phyloP scores from a whole-genome alignment of 345 rosid species.

The Gossypium raimondii region DNA sequence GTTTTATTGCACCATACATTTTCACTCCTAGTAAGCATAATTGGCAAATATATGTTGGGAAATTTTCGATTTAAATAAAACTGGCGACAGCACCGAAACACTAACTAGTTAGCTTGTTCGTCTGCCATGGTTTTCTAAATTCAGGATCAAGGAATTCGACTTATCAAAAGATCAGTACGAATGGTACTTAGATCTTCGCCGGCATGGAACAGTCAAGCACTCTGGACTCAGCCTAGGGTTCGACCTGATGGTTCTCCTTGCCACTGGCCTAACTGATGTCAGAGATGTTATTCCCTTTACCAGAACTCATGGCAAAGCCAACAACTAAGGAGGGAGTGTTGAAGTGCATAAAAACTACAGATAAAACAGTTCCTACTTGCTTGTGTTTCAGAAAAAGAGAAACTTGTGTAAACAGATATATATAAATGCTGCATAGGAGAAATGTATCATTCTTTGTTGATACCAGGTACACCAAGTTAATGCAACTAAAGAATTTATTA shows the following conservation, averaged over 20 bases:
- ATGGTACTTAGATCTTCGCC: slow-evolving; percentile 76
- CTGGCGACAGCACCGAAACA: not conserved
- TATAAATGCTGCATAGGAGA: not conserved
- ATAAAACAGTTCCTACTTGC: not conserved
- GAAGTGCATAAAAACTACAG: not conserved
- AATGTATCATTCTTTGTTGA: slow-evolving; percentile 17
- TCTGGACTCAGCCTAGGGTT: slow-evolving; percentile 70
- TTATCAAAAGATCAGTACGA: slow-evolving; percentile 54
- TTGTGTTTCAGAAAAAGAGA: not conserved
- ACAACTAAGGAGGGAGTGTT: slow-evolving; percentile 24
- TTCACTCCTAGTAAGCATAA: not conserved
- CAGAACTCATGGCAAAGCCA: slow-evolving; percentile 47
- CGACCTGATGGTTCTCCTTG: slow-evolving; percentile 68
- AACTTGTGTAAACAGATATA: slow-evolving; percentile 7
- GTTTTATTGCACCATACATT: not conserved
- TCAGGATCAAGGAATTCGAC: slow-evolving; percentile 58
- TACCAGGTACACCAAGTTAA: slow-evolving; percentile 4
- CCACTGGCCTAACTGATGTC: slow-evolving; percentile 67
- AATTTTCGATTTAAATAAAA: not conserved
- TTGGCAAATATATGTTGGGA: not conserved
- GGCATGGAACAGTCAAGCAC: slow-evolving; percentile 72
- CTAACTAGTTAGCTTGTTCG: not conserved
- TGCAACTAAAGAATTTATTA: not conserved
- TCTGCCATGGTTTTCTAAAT: not conserved
- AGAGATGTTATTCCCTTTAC: slow-evolving; percentile 86